Base-by-base conservation (phyloP, 257 asterid species). In the Lantana camara region DNA sequence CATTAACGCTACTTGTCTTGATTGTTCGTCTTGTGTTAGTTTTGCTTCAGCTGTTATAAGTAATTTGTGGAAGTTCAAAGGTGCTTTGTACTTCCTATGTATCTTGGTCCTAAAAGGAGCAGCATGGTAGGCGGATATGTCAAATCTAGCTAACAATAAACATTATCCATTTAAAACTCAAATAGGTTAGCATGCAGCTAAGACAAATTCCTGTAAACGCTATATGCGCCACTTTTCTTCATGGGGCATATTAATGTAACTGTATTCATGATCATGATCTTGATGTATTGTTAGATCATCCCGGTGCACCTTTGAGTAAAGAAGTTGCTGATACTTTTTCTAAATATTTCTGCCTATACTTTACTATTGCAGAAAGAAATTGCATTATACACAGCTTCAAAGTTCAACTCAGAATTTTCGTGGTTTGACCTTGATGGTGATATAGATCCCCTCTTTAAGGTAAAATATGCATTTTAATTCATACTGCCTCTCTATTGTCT, bases 361-460 rank as follows among this genome's bases (percentile, higher is more conserved):
- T 60, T 73, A 53, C 66, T 69, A 60, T 62, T 87, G 92, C 99
- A 94, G 99, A 94, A 94, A 90, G 99, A 94, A 77, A 88, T 94
- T 75, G 99, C 91, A 45, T 69, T 94, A 55, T 94, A 94, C 81
- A 90, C 95, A 15, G 99, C 97, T 60, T 90, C 99, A 60, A 94
- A 84, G 86, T 84, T 87, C 82, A 90, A 86, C 89, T 75, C 88
- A 54, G 97, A 94, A 76, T 94, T 94, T 80, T 84, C 90, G 50
- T 90, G 96, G 96, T 94, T 94, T 83, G 96, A 94, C 77, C 95
- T 88, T 75, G 99, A 90, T 75, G 99, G 95, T 29, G 96, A 93
- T 73, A 93, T 94, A 75, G 99, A 90, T 78, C 95, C 99, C 68
- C 95, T 94, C 56, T 94, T 94, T 76, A 94, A 94, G 97, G 99